Base-by-base conservation (phyloP, 108 stramenopile species). In the Conticribra weissflogii region DNA sequence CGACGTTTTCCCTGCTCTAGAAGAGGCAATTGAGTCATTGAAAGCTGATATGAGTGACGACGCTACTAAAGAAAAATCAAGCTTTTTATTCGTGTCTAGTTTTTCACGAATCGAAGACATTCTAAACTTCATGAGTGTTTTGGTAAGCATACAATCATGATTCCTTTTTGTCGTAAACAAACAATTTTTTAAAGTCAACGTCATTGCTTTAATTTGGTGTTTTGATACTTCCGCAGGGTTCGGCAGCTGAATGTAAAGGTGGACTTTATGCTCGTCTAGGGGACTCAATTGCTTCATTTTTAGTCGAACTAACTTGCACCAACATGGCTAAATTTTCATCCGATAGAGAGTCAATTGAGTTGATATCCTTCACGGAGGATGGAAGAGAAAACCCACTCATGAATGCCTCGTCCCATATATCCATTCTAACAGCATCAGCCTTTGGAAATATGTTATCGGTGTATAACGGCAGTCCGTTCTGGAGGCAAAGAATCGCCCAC, bases 171-270 rank as follows among this genome's bases (percentile, higher is more conserved):
- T 30, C 15, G 28, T 61, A 18, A 45, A 36, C 12, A 7, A 41
- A 17, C 0, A 16, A 31, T 44, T 50, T 15, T 50, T 61, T 15
- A 58, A n/a, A n/a, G n/a, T n/a, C n/a, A n/a, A n/a, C n/a, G n/a
- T n/a, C n/a, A n/a, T n/a, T n/a, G n/a, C n/a, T n/a, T n/a, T n/a
- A n/a, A n/a, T n/a, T 12, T 17, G 27, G 17, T 16, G 3, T 51
- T 3, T 47, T 41, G 36, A 12, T 12, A 41, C 12, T 41, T 41
- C 5, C n/a, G 8, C 50, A 66, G 69, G 81, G 81, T 19, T 78
- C 84, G 24, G 84, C 87, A 47, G 76, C 87, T 25, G 87, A 88
- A 54, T 70, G 73, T 36, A 74, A 84, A 56, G 89, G 88, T 32
- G 85, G 86, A 22, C 33, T 58, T 12, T 87, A 79, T 23, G 70